Percentiles rank a stretch among this genome's conserved stretches.
Evolutionary conservation across 495 filamentous ascomycete species (phyloP).

Genomic region (Penicillium soppii): DNA sequence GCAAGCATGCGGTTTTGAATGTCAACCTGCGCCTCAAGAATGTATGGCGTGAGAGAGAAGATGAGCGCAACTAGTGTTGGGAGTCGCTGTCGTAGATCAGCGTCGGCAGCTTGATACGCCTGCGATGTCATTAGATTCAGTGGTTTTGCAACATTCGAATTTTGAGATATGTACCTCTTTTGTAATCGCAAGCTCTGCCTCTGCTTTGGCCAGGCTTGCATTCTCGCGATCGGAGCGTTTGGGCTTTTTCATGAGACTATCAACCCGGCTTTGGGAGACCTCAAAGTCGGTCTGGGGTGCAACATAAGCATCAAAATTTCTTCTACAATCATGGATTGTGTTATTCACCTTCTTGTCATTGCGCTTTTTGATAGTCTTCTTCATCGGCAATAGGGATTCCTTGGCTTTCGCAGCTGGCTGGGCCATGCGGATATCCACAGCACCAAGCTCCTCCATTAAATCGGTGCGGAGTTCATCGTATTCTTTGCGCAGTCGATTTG

Average conservation of each 20-base stretch:
- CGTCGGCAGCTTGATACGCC: slow-evolving; percentile 82
- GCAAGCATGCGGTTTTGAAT: slow-evolving; percentile 83
- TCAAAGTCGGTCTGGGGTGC: slow-evolving; percentile 70
- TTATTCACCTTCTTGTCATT: slow-evolving; percentile 74
- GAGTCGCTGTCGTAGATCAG: slow-evolving; percentile 70
- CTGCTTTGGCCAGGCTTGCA: slow-evolving; percentile 69
- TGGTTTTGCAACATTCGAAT: not conserved
- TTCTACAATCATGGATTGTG: not conserved
- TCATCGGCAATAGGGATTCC: slow-evolving; percentile 69
- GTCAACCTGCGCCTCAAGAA: slow-evolving; percentile 71
- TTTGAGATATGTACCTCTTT: slow-evolving; percentile 54
- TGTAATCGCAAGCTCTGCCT: slow-evolving; percentile 67
- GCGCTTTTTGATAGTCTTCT: slow-evolving; percentile 89
- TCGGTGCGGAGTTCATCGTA: slow-evolving; percentile 77
- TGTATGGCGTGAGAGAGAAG: slow-evolving; percentile 75
- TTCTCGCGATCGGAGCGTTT: slow-evolving; percentile 78
- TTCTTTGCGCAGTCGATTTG: slow-evolving; percentile 62
- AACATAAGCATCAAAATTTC: not conserved
- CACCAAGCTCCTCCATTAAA: slow-evolving; percentile 67
- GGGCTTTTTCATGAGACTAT: slow-evolving; percentile 67
- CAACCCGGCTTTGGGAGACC: slow-evolving; percentile 70
- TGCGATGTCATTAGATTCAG: slow-evolving; percentile 28
- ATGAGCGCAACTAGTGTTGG: slow-evolving; percentile 73
- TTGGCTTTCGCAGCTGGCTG: slow-evolving; percentile 71
- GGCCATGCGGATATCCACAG: slow-evolving; percentile 72